Evolutionary conservation across 495 filamentous ascomycete genomes (phyloP).

Genomic region (Penicillium tannophilum): DNA sequence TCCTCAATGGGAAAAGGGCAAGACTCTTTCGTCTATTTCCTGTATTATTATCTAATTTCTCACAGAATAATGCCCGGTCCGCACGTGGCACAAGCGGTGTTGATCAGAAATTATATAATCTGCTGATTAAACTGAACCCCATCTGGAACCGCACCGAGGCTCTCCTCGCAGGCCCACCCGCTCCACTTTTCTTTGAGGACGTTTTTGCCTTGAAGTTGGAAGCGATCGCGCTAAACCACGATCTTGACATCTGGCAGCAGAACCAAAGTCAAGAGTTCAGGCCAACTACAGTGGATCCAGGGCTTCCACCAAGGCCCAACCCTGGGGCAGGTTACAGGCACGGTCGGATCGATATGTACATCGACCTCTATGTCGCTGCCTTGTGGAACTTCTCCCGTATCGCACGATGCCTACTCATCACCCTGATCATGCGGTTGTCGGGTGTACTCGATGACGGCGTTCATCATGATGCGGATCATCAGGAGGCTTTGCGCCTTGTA

Average conservation of each 20-base stretch:
- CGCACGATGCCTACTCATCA: slow-evolving; percentile 25
- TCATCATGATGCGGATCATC: slow-evolving; percentile 5
- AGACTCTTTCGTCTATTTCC: background rate
- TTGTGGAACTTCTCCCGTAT: slow-evolving; percentile 36
- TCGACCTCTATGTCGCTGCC: slow-evolving; percentile 30
- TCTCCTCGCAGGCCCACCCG: slow-evolving; percentile 8
- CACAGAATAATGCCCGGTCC: background rate
- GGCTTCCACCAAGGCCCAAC: background rate
- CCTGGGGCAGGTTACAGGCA: slow-evolving; percentile 23
- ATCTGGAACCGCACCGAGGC: slow-evolving; percentile 19
- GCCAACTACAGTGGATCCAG: slow-evolving; percentile 18
- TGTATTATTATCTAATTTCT: background rate
- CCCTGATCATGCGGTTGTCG: slow-evolving; percentile 18
- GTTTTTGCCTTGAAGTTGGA: slow-evolving; percentile 18
- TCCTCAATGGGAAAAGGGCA: slow-evolving; percentile 10
- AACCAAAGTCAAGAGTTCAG: slow-evolving; percentile 17
- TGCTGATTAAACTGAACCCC: slow-evolving; percentile 18
- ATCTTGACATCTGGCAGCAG: slow-evolving; percentile 20
- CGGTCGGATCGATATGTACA: slow-evolving; percentile 24
- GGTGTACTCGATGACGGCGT: slow-evolving; percentile 9
- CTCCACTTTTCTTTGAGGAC: background rate
- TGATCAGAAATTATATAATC: slow-evolving; percentile 17
- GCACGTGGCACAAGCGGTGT: background rate
- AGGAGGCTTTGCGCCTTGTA: slow-evolving; percentile 11
- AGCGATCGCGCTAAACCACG: slow-evolving; percentile 14